phyloP scores from a whole-genome alignment of 2,329 filamentous ascomycete genomes.

The Byssochlamys sp. region DNA sequence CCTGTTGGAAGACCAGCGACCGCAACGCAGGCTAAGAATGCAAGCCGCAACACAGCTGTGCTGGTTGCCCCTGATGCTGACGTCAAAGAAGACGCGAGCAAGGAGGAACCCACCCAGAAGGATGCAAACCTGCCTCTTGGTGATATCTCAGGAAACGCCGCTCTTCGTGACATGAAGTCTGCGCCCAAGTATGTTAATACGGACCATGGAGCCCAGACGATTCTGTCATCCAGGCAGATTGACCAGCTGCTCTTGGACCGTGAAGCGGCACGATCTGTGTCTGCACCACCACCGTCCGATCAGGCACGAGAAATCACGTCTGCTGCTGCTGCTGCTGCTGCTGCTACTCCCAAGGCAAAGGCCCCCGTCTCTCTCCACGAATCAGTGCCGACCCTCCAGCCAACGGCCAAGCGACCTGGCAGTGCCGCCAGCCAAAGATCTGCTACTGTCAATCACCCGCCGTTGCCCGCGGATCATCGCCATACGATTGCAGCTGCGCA shows the following conservation, averaged over 20 bases:
- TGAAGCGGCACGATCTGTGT: slow-evolving; percentile 22
- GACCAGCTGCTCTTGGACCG: slow-evolving; percentile 62
- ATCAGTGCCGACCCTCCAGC: slow-evolving; percentile 24
- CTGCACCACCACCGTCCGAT: slow-evolving; percentile 23
- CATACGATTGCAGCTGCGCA: slow-evolving; percentile 72
- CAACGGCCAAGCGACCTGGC: slow-evolving; percentile 49
- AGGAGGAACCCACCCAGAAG: slow-evolving; percentile 14
- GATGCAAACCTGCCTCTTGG: slow-evolving; percentile 45
- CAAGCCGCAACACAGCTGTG: slow-evolving; percentile 3
- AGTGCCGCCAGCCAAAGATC: slow-evolving; percentile 61
- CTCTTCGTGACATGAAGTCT: slow-evolving; percentile 17
- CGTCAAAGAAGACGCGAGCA: slow-evolving; percentile 48
- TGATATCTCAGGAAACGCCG: slow-evolving; percentile 53
- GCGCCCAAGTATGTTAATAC: slow-evolving; percentile 35
- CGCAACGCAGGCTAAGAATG: slow-evolving; percentile 8
- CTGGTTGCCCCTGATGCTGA: slow-evolving; percentile 28
- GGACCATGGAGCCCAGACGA: slow-evolving; percentile 72
- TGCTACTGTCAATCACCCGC: slow-evolving; percentile 49
- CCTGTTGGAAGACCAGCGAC: slow-evolving; percentile 12
- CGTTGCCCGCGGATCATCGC: slow-evolving; percentile 71
- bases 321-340: slow-evolving; percentile 14
- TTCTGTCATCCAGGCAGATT: slow-evolving; percentile 70
- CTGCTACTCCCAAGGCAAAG: slow-evolving; percentile 24
- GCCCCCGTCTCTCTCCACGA: slow-evolving; percentile 11
- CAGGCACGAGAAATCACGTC: slow-evolving; percentile 17